Evolutionary conservation across 306 rosid genomes (phyloP), one percentile per base, ranked within the genome.

Genomic region (Mucuna pruriens): DNA sequence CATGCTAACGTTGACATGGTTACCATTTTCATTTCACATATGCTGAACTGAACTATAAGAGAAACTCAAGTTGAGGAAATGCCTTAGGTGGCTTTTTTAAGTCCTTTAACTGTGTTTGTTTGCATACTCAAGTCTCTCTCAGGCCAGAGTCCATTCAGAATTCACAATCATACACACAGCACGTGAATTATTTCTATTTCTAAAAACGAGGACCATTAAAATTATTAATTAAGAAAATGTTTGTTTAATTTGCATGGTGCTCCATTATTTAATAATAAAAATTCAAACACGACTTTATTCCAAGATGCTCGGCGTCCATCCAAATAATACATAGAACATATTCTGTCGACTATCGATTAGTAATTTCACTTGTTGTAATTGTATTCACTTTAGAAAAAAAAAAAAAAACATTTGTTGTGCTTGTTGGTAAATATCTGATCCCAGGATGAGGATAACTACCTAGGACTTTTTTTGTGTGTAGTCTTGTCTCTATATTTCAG

Each of bases 1-100:
- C 48, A 75, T 70, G 26, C 2, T 74, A 25, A 4, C 26, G 9
- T 79, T 26, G 77, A 69, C 57, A 44, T 29, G 52, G 13, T 75
- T 61, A 67, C 74, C 86, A 23, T 75, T 49, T 77, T 78, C 86
- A 62, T 66, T 55, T 38, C 62, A 7, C 16, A 40, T 68, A 6
- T 74, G 75, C 25, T 68, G 75, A 77, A 78, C 5, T 54, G 54
- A 78, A 10, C 12, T 9, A n/a, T n/a, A n/a, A n/a, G 49, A 74
- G n/a, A 74, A 34, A 25, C 11, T 39, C 22, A 26, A 52, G 74
- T 51, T 48, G 25, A 2, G 19, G 45, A 46, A 34, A 60, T 49
- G 17, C 36, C 31, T 33, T 6, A 75, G 20, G 7, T 4, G 16
- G 11, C 4, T 69, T 16, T 42, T 17, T 29, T 29, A 29, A 13